Evolutionary conservation across 2,329 filamentous ascomycete species (phyloP).

Genomic region (Fusarium sp.): DNA sequence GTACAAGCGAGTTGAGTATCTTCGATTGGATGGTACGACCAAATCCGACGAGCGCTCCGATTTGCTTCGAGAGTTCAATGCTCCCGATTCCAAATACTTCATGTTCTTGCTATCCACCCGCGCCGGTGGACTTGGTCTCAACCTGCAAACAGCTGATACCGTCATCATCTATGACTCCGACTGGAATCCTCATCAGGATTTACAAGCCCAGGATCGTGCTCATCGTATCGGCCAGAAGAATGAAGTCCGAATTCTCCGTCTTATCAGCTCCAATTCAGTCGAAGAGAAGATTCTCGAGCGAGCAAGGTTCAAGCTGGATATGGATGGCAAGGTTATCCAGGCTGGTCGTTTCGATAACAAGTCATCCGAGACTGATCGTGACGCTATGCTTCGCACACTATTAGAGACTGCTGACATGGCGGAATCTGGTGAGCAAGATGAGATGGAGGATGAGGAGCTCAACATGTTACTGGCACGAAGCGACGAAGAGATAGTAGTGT

Average conservation of each 20-base stretch:
- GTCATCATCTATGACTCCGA: slow-evolving; percentile 99
- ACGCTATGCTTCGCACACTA: slow-evolving; percentile 94
- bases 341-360: slow-evolving; percentile 99
- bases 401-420: slow-evolving; percentile 84
- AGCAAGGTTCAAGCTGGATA: slow-evolving; percentile 97
- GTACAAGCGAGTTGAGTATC: slow-evolving; percentile 83
- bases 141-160: slow-evolving; percentile 96
- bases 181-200: slow-evolving; percentile 99
- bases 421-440: slow-evolving; percentile 82
- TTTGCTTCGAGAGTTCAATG: slow-evolving; percentile 89
- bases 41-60: slow-evolving; percentile 98
- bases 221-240: slow-evolving; percentile 99
- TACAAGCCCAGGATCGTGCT: slow-evolving; percentile 98
- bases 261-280: slow-evolving; percentile 96
- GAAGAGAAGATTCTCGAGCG: slow-evolving; percentile 99
- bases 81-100: slow-evolving; percentile 90
- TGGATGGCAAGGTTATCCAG: slow-evolving; percentile 99
- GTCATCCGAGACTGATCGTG: slow-evolving; percentile 97
- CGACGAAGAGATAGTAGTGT: slow-evolving; percentile 80
- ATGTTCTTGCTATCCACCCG: slow-evolving; percentile 99
- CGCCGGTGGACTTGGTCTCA: slow-evolving; percentile 96
- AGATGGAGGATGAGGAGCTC: slow-evolving; percentile 98
- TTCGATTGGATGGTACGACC: slow-evolving; percentile 95
- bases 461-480: slow-evolving; percentile 93
- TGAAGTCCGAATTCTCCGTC: slow-evolving; percentile 93